Evolutionary conservation across 1,139 yeast species (phyloP), one percentile per base, ranked within the genome.

Genomic region (Candida tetrigidarum): DNA sequence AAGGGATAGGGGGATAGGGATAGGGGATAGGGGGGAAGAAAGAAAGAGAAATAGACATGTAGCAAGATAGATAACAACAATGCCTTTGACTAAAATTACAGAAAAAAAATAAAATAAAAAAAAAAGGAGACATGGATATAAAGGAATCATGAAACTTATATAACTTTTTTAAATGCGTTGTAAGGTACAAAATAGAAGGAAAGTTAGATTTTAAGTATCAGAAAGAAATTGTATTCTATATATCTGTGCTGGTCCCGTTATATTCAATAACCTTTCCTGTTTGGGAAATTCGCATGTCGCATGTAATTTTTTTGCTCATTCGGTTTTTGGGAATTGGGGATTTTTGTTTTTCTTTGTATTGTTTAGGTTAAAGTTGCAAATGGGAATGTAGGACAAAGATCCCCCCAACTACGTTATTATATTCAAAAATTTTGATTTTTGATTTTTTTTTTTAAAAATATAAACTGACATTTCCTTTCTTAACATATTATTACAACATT

Each of bases 361-460:
- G 23, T 12, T 6, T 6, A 32, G 6, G 35, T n/a, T 18, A 32
- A 32, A 32, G 35, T 32, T 32, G 23, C 35, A 18, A 32, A 32
- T 19, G 35, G 7, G 35, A 32, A 32, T 32, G 35, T 32, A 32
- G 18, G 23, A 32, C 35, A 32, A 18, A 32, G 22, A 30, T 18
- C 19, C 10, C 20, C 34, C 14, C 34, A 9, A n/a, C 12, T 15
- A 12, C n/a, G n/a, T n/a, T n/a, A n/a, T n/a, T n/a, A n/a, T n/a
- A n/a, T n/a, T n/a, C n/a, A n/a, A n/a, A n/a, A n/a, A n/a, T n/a
- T n/a, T n/a, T n/a, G n/a, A n/a, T n/a, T n/a, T n/a, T n/a, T n/a
- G n/a, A n/a, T n/a, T n/a, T n/a, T 10, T 11, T 11, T 27, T n/a
- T 22, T 6, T 14, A 12, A n/a, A n/a, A 12, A 19, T 14, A 32